Percentiles rank a stretch among this genome's conserved stretches.
Conservation (phyloP, 2,329 filamentous ascomycete genomes). For the Calonectria leucothoes region DNA sequence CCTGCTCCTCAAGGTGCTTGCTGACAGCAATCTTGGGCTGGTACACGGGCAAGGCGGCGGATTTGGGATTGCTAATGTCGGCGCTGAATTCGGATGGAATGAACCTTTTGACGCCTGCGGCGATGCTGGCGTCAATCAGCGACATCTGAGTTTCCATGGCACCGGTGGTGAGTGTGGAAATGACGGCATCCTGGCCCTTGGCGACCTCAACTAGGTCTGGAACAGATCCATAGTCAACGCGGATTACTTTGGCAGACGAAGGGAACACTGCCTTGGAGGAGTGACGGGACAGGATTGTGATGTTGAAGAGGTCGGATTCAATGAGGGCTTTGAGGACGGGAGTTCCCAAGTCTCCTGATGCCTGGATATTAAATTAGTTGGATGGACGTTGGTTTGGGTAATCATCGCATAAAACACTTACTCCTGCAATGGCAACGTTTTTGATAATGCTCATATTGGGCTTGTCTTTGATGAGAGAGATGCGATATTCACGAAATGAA, state of each 20-base stretch:
- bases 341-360: neutral
- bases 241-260: constrained; percentile 32
- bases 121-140: constrained; percentile 63
- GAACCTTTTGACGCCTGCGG: constrained; percentile 63
- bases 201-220: constrained; percentile 27
- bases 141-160: constrained; percentile 53
- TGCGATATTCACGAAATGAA: no score
- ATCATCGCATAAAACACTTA: no score
- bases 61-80: constrained; percentile 38
- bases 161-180: constrained; percentile 53
- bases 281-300: constrained; percentile 43
- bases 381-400: no score
- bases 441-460: neutral
- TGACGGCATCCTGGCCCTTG: constrained; percentile 29
- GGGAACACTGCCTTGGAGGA: constrained; percentile 41
- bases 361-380: no score
- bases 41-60: neutral
- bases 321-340: constrained; percentile 40
- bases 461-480: no score
- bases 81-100: constrained; percentile 61
- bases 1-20: constrained; percentile 31
- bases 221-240: constrained; percentile 41
- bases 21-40: constrained; percentile 12
- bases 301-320: constrained; percentile 38
- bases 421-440: neutral